These are phyloP conservation scores for Papiliotrema terrestris DNA, from an alignment of 1,284 basidiomycete genomes.

Conservation along the genomic window DNA sequence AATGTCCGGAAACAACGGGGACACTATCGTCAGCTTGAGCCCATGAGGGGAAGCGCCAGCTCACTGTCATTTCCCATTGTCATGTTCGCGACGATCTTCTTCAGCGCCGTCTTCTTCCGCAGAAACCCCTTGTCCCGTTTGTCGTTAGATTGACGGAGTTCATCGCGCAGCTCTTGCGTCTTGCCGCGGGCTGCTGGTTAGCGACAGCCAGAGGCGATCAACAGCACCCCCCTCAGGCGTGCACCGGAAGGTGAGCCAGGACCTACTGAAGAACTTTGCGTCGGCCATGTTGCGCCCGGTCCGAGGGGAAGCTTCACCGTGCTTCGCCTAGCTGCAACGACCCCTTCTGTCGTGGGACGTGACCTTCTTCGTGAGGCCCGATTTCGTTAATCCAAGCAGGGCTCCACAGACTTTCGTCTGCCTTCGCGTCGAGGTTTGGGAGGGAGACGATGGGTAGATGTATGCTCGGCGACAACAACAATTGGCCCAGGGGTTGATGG, in stretches of 20 bases:
- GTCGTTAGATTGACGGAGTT: conserved; percentile 77
- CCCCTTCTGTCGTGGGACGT: no score
- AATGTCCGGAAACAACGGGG: conserved; percentile 91
- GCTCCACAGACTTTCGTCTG: no score
- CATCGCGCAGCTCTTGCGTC: conserved; percentile 73
- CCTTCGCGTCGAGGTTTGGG: no score
- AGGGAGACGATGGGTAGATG: no score
- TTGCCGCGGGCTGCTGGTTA: conserved; percentile 64
- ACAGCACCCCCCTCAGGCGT: neutral
- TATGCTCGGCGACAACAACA: no score
- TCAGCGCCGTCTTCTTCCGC: conserved; percentile 84
- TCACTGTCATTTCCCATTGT: conserved; percentile 96
- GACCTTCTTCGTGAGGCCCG: no score
- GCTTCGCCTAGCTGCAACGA: no score
- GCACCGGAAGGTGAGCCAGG: neutral
- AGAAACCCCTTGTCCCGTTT: conserved; percentile 89
- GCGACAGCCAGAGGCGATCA: neutral
- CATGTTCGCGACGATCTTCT: conserved; percentile 96
- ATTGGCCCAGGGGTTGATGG: no score
- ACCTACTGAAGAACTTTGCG: conserved; percentile 50
- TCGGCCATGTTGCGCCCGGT: conserved; percentile 39
- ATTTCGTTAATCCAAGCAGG: no score
- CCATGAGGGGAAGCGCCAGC: conserved; percentile 78
- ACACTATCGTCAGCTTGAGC: conserved; percentile 62
- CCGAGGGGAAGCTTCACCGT: neutral